Evolutionary conservation across 106 monocot species (phyloP), one percentile per base, ranked within the genome.

Genomic region (Agapanthus africanus): DNA sequence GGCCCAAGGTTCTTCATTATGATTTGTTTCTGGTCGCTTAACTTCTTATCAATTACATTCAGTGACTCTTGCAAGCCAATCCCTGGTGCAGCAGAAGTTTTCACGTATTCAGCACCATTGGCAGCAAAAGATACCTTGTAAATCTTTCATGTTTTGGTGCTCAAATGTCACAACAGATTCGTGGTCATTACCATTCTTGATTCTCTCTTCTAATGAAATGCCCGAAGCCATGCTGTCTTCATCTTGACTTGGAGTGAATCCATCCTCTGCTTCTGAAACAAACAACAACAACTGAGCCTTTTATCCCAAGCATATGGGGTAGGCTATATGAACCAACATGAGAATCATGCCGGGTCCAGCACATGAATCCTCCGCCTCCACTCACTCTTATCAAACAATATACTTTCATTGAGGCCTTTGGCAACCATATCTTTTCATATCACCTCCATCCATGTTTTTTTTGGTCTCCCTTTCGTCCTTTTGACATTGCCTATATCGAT

Each of bases 21-120:
- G 21, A 66, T 32, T 4, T 65, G 38, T 50, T 69, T 83, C 47
- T 69, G 50, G 22, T 49, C 36, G 40, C 62, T 68, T 19, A 95
- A 69, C 59, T 88, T 91, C 71, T 79, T 49, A 54, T 86, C 86
- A 37, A 95, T 91, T 26, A 86, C 51, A 16, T 34, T 40, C 37
- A 95, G 65, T 69, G 91, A 68, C 71, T 95, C 85, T 41, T 88
- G 83, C 79, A 95, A 80, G 19, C 95, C 91, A 47, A 77, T 59
- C 61, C 95, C 88, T n/a, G 30, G 82, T 11, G 84, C 59, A 26
- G 95, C 91, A 76, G 95, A 91, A 66, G 91, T 84, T 80, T 86
- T 70, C 40, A 91, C 80, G 39, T 66, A 70, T 11, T 63, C 68
- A 16, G 10, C 46, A 30, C 37, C 28, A 40, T 82, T 69, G 18